Base-by-base conservation (phyloP, 2,329 filamentous ascomycete genomes). In the Coniochaeta sp. region DNA sequence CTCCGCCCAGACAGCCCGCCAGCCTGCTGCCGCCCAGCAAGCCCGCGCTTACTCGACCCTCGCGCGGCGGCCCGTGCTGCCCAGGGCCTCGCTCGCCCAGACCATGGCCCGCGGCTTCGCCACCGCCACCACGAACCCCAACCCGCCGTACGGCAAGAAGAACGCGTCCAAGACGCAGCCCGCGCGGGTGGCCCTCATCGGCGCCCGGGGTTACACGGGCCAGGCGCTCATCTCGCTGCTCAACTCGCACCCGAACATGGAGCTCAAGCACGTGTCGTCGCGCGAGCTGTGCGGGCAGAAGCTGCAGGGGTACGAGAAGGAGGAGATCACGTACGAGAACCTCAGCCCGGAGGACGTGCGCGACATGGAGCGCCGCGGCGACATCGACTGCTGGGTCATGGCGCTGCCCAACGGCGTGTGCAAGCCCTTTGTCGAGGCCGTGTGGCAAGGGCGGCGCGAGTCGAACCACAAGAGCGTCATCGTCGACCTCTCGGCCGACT, bases 301-400 rank as follows among this genome's bases (percentile, higher is more conserved):
- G 74, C 84, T 98, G 22, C 80, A 93, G 74, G 93, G 92, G 32
- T 99, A 99, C 74, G 86, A 85, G 69, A 98, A 97, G 83, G 86
- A 89, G 64, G 87, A 96, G 62, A 90, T 99, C 66, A 91, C 86
- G 64, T 99, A 99, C 75, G 91, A 96, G 75, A 96, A 92, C 73
- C 80, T 98, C 52, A 87, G 84, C 60, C 85, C 91, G 7, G 93
- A 98, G 65, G 93, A 98, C 66, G 88, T 96, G 14, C 86, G 87
- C 64, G 83, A 87, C 61, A 91, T 98, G 84, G 90, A 95, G 63
- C 87, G 89, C 72, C 86, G 88, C 34, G 89, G 90, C 58, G 85
- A 93, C 69, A 87, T 98, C 57, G 93, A 98, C 77, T 95, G 90
- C 77, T 98, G 93, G 93, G 90, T 98, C 52, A 95, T 98, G 90